Evolutionary conservation across 805 yeast genomes (phyloP), one percentile per base, ranked within the genome.

Genomic region (Candida orba): DNA sequence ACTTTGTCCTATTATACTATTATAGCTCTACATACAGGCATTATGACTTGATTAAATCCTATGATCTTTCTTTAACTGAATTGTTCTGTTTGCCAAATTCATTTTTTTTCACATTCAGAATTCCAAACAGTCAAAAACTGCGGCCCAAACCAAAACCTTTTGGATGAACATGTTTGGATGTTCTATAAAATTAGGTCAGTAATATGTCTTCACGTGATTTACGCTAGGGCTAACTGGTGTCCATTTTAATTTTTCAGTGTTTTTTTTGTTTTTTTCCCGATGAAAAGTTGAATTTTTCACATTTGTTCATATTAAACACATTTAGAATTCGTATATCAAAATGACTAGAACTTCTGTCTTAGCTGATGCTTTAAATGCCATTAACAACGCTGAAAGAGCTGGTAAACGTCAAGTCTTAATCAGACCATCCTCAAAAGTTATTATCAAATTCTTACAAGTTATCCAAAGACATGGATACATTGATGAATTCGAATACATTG

Each of bases 381-480:
- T 90, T 76, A 88, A 89, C 93, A 90, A 90, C 75, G 97, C 97
- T 76, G 96, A 90, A 78, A 90, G 89, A 78, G 83, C 96, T 75
- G 97, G 97, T 75, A 90, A 90, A 81, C 86, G 97, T 78, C 97
- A 90, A 79, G 97, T 90, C 65, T 75, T 90, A 71, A 84, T 90
- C 76, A 86, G 96, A 82, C 97, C 97, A 59, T 88, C 97, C 44
- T 90, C 96, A 69, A 90, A 90, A 85, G 97, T 90, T 65, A 89
- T 90, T 78, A 81, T 90, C 84, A 90, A 88, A 77, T 90, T 88
- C 78, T 79, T 90, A 72, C 79, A 87, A 67, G 97, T 90, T 64
- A 89, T 90, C 86, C 97, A 90, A 80, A 88, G 80, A 77, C 97
- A 90, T 73, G 96, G 96, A 66, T 90, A 90, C 93, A 90, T 89